These are phyloP conservation scores for Lasiosphaeria ovina DNA, from an alignment of 495 filamentous ascomycete species.

Conservation along the genomic window DNA sequence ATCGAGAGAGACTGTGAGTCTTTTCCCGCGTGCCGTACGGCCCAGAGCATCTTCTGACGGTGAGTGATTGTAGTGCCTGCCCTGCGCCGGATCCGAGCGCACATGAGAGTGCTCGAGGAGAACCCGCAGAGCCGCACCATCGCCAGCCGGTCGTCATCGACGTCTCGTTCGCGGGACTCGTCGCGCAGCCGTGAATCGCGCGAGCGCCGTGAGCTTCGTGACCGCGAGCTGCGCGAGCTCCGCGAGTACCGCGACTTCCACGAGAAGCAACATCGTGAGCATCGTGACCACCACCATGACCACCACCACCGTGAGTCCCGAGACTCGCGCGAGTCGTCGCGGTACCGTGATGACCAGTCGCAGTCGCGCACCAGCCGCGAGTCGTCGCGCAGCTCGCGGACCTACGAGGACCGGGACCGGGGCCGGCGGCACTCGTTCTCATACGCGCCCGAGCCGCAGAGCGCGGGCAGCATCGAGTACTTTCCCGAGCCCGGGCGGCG, in stretches of 20 bases:
- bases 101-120: constrained; percentile 18
- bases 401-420: neutral
- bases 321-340: constrained; percentile 6
- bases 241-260: too few species aligned
- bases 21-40: neutral
- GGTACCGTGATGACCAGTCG: neutral
- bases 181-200: neutral
- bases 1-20: constrained; percentile 24
- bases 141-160: neutral
- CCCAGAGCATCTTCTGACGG: neutral
- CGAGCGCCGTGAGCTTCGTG: too few species aligned
- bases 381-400: neutral
- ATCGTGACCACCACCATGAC: neutral
- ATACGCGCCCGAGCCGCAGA: neutral
- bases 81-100: constrained; percentile 22
- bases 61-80: constrained; percentile 7
- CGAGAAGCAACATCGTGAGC: neutral
- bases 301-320: neutral
- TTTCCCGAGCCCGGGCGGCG: constrained; percentile 6
- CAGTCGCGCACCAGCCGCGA: neutral
- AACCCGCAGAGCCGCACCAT: constrained; percentile 11
- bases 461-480: constrained; percentile 15
- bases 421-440: neutral
- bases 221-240: too few species aligned
- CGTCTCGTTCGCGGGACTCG: neutral